Conservation (phyloP, 306 rosid species). For the Rosa lucieae region DNA sequence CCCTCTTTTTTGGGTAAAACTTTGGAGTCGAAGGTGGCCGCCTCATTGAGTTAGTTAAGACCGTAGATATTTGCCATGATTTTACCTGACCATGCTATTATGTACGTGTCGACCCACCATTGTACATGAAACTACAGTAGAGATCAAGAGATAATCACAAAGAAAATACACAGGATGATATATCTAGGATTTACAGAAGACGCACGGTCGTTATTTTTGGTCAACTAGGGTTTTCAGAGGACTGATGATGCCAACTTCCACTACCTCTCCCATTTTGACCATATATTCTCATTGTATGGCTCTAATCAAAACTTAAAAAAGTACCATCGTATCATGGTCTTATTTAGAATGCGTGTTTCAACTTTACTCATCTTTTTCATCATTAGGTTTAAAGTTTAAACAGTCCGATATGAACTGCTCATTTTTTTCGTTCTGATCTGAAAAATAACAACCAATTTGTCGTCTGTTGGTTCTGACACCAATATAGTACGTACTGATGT, state of each 20-base stretch:
- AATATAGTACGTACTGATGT: background rate
- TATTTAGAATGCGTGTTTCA: background rate
- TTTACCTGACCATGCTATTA: background rate
- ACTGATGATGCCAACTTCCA: slow-evolving; percentile 5
- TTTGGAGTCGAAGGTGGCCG: background rate
- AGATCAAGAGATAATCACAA: background rate
- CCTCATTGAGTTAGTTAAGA: background rate
- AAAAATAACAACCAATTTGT: background rate
- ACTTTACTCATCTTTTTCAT: background rate
- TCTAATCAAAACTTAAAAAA: background rate
- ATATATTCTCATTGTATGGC: background rate
- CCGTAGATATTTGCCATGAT: background rate
- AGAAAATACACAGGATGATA: background rate
- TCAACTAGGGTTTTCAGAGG: background rate
- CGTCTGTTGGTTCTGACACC: background rate
- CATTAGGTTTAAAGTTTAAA: background rate
- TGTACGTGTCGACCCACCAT: background rate
- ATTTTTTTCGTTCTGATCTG: background rate
- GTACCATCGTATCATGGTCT: background rate
- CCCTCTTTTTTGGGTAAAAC: background rate
- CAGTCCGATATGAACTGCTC: background rate
- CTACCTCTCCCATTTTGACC: background rate
- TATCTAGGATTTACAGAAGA: background rate
- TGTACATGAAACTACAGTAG: background rate
- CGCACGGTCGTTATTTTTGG: background rate